A percentile compares a stretch with the other conserved stretches of the same genome.
These are phyloP conservation scores for Pyrrhoderma noxium DNA, from an alignment of 1,284 basidiomycete genomes.

Conservation along the genomic window DNA sequence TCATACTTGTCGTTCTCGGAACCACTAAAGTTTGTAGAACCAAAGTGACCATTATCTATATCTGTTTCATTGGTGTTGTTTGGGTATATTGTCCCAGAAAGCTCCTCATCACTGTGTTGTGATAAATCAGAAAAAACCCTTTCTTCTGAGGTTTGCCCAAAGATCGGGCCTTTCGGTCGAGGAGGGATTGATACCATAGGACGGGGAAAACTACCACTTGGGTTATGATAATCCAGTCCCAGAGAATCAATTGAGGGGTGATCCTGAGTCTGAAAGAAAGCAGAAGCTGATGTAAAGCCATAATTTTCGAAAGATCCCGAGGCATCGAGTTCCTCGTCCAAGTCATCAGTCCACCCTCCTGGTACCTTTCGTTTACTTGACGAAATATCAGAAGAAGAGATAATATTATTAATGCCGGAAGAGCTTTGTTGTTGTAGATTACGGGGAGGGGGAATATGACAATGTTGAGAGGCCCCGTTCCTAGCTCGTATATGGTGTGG, in stretches of 20 bases:
- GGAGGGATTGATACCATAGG: too few relatives aligned
- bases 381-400: background rate
- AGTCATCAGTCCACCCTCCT: background rate
- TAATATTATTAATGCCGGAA: background rate
- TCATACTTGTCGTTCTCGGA: background rate
- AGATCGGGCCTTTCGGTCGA: too few relatives aligned
- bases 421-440: background rate
- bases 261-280: background rate
- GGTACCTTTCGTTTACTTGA: slow-evolving; percentile 9
- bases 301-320: background rate
- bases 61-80: background rate
- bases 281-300: background rate
- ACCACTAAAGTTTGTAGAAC: background rate
- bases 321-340: background rate
- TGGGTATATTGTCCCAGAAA: too few relatives aligned
- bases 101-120: too few relatives aligned
- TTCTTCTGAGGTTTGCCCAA: too few relatives aligned
- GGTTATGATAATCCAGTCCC: background rate
- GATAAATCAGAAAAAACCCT: too few relatives aligned
- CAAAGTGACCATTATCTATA: slow-evolving; percentile 10
- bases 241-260: background rate
- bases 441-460: too few relatives aligned
- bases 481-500: slow-evolving; percentile 10
- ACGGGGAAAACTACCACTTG: too few relatives aligned
- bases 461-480: background rate